Conservation (phyloP, 805 yeast genomes). For the Saccharomycopsis selenospora region DNA sequence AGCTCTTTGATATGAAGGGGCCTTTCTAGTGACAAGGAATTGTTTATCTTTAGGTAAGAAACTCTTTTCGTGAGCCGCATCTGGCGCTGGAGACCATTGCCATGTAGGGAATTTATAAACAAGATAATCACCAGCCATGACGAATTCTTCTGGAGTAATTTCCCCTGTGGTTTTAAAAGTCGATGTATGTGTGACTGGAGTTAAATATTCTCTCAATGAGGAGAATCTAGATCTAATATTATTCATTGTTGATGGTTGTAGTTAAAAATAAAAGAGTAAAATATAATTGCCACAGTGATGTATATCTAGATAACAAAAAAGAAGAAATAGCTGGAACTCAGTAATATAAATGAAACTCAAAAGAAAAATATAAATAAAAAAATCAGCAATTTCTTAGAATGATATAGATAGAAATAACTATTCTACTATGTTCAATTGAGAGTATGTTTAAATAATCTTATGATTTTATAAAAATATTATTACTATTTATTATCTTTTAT, state of each 20-base stretch:
- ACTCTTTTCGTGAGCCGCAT: constrained; percentile 42
- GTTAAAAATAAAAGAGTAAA: no score
- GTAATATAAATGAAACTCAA: no score
- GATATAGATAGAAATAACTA: no score
- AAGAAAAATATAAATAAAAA: no score
- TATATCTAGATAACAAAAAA: no score
- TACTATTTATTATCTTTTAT: no score
- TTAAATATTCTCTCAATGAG: constrained; percentile 82
- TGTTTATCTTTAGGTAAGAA: constrained; percentile 86
- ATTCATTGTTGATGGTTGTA: constrained; percentile 16
- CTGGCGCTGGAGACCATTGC: constrained; percentile 74
- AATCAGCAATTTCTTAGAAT: no score
- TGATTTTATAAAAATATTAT: no score
- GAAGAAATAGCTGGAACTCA: no score
- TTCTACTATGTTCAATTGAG: no score
- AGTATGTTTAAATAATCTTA: no score
- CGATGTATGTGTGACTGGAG: constrained; percentile 84
- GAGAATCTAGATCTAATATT: constrained; percentile 68
- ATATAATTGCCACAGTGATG: no score
- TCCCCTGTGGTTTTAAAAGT: constrained; percentile 84
- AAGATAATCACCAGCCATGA: constrained; percentile 87
- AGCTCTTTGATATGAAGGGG: constrained; percentile 78
- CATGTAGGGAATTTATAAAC: constrained; percentile 93
- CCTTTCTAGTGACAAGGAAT: constrained; percentile 79
- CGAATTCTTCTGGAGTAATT: constrained; percentile 93